Evolutionary conservation across 176 grass and related monocot species (phyloP).

Genomic region (Phoenix dactylifera): DNA sequence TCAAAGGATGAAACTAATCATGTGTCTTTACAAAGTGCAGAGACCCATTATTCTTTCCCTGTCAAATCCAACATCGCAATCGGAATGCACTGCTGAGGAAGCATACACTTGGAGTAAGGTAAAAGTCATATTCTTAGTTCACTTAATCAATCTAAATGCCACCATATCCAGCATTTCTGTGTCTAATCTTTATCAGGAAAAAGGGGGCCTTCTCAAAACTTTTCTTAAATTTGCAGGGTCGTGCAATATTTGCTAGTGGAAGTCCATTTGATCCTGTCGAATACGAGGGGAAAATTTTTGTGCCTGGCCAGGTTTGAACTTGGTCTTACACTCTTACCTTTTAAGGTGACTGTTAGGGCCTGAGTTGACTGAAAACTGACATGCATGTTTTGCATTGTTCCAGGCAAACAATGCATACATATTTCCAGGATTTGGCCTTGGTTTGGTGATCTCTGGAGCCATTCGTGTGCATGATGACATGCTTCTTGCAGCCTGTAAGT

Average conservation of each 20-base stretch:
- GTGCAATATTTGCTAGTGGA: slow-evolving; percentile 91
- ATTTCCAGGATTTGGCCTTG: slow-evolving; percentile 95
- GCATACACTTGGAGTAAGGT: slow-evolving; percentile 88
- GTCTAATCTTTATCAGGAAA: background rate
- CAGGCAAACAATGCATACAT: slow-evolving; percentile 98
- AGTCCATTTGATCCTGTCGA: slow-evolving; percentile 93
- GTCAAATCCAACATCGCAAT: slow-evolving; percentile 89
- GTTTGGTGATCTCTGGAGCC: slow-evolving; percentile 77
- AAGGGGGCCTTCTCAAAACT: background rate
- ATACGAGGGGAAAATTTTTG: slow-evolving; percentile 51
- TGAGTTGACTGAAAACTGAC: background rate
- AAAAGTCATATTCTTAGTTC: background rate
- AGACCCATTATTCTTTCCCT: slow-evolving; percentile 75
- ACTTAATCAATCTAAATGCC: background rate
- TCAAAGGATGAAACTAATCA: slow-evolving; percentile 2
- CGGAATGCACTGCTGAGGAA: slow-evolving; percentile 94
- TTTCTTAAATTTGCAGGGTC: slow-evolving; percentile 42
- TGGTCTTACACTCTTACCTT: background rate
- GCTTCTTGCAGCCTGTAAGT: slow-evolving; percentile 98
- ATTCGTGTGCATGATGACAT: slow-evolving; percentile 84
- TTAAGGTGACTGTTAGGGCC: background rate
- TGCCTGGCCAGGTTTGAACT: slow-evolving; percentile 80
- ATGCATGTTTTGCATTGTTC: background rate
- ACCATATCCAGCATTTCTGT: background rate
- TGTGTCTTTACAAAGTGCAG: slow-evolving; percentile 32